Conservation (phyloP, 2,329 filamentous ascomycete genomes). For the Capronia coronata region DNA sequence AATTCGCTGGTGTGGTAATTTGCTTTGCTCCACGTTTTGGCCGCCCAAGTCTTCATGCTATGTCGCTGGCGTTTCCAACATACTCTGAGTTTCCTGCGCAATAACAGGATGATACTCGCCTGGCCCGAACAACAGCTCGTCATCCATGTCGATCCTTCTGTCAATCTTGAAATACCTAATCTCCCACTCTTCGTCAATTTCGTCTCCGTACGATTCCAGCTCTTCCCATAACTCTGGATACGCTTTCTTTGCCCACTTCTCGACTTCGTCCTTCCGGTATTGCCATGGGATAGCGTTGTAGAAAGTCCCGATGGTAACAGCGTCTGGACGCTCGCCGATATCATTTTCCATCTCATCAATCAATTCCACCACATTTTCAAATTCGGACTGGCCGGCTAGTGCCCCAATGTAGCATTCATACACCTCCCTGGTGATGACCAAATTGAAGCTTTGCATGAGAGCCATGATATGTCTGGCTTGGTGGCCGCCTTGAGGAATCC, state of each 20-base stretch:
- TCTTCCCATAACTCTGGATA: slow-evolving; percentile 65
- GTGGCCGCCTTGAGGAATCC: slow-evolving; percentile 39
- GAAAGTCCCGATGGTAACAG: slow-evolving; percentile 63
- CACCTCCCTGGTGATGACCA: slow-evolving; percentile 67
- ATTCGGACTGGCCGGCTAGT: slow-evolving; percentile 63
- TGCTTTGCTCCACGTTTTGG: neutral
- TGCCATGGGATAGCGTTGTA: slow-evolving; percentile 66
- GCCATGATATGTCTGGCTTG: slow-evolving; percentile 48
- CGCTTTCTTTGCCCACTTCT: slow-evolving; percentile 63
- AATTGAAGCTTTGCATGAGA: slow-evolving; percentile 62
- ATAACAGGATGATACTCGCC: slow-evolving; percentile 26
- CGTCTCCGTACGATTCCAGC: slow-evolving; percentile 41
- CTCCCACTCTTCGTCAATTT: slow-evolving; percentile 29
- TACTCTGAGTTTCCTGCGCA: slow-evolving; percentile 13
- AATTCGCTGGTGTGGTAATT: neutral
- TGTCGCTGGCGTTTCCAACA: slow-evolving; percentile 15
- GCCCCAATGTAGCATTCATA: slow-evolving; percentile 73
- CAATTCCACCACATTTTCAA: slow-evolving; percentile 60
- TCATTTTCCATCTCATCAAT: slow-evolving; percentile 61
- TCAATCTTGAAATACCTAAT: slow-evolving; percentile 29
- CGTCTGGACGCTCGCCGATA: slow-evolving; percentile 61
- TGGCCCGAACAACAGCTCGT: slow-evolving; percentile 22
- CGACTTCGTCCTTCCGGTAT: slow-evolving; percentile 61
- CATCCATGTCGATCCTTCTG: slow-evolving; percentile 24
- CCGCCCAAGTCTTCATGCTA: neutral